Evolutionary conservation across 1,284 basidiomycete species (phyloP), one percentile per base, ranked within the genome.

Genomic region (Irpex sp.): DNA sequence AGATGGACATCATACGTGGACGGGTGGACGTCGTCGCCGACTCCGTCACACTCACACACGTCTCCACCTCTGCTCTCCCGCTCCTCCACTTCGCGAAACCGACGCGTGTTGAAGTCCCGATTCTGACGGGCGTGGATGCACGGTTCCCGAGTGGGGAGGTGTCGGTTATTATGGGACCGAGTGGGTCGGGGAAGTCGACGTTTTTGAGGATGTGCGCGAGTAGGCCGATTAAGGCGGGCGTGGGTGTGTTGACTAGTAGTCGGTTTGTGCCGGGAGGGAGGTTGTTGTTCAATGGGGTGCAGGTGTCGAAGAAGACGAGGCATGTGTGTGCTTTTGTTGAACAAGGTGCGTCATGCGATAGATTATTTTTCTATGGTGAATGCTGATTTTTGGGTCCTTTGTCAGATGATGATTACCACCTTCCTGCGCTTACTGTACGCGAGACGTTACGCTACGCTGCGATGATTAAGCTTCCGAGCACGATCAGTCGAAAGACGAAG

Each of bases 361-460:
- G 31, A 3, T 57, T 21, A 3, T 37, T 15, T 26, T 17, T 31
- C 34, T 15, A 26, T 26, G 26, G 26, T 26, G 26, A 3, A 26
- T 26, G 26, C 26, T 26, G 26, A 26, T 3, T 26, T 26, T 26
- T 26, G 26, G 26, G 3, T 1, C 3, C 26, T 13, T 34, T 34
- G 5, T 5, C 21, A 71, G 81, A 82, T 57, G 82, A 84, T 61
- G 77, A 79, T 58, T 79, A 78, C 70, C 79, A 79, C 67, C 70
- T 83, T 2, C 78, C 79, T 0, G 77, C 76, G 4, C 70, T 81
- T 2, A 83, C 82, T 5, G 80, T 82, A 0, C 72, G 79, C 4
- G 80, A 81, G 64, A 82, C 79, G 4, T 69, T 85, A 2, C 75
- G 77, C 0, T 84, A 81, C 65, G 82, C 83, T 1, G 82, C 82